Conservation (phyloP, 2,329 filamentous ascomycete genomes). For the Sarocladiaceae sp. region DNA sequence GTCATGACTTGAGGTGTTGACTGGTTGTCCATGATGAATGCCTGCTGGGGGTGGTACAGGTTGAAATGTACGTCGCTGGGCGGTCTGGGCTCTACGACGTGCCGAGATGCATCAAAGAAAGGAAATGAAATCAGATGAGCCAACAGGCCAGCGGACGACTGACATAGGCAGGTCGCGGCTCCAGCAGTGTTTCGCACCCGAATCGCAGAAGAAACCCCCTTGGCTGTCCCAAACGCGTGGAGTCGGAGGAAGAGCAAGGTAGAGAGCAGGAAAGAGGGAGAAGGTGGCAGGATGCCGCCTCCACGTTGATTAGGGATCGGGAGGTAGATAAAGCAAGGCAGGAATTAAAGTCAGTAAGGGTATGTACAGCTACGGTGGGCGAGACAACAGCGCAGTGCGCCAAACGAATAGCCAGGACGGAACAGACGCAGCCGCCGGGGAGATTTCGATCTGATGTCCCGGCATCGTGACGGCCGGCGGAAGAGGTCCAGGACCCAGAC, state of each 20-base stretch:
- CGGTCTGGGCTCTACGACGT: no score
- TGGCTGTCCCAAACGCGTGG: slow-evolving; percentile 1
- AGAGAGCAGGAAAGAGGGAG: not conserved
- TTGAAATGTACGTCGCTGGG: no score
- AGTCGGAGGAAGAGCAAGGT: slow-evolving; percentile 8
- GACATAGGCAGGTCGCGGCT: not conserved
- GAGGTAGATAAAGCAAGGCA: no score
- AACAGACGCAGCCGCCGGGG: no score
- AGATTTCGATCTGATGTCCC: no score
- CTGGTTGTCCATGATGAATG: slow-evolving; percentile 5
- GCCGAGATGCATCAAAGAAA: not conserved
- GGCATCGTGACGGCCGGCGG: no score
- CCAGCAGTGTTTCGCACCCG: not conserved
- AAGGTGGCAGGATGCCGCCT: not conserved
- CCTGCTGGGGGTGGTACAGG: not conserved
- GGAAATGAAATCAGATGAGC: not conserved
- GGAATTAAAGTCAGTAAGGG: no score
- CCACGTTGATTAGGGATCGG: not conserved
- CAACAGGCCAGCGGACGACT: not conserved
- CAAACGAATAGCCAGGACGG: no score
- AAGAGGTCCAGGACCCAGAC: no score
- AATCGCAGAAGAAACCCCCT: not conserved
- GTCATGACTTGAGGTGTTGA: not conserved
- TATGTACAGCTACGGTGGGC: no score
- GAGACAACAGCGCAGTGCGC: no score